Evolutionary conservation across 2,329 filamentous ascomycete species (phyloP).

Genomic region (Exutisphaerella laricina): DNA sequence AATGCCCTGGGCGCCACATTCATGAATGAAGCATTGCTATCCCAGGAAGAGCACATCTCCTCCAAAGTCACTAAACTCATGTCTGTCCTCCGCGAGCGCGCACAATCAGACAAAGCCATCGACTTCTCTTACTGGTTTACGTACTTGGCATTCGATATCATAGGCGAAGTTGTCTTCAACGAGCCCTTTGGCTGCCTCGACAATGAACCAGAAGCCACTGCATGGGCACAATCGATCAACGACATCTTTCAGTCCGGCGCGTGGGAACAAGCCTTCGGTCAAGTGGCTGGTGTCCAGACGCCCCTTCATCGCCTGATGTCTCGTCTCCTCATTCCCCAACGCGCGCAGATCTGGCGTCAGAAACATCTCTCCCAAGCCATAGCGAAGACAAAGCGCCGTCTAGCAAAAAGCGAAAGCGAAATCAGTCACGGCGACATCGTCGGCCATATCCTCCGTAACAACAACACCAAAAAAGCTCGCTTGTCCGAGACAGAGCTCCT

Average conservation of each 20-base stretch:
- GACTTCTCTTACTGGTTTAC: slow-evolving; percentile 5
- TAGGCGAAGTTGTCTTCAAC: slow-evolving; percentile 4
- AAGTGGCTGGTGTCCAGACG: slow-evolving; percentile 6
- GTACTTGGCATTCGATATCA: slow-evolving; percentile 4
- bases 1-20: slow-evolving; percentile 2
- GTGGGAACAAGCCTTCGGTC: slow-evolving; percentile 12
- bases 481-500: slow-evolving; percentile 1
- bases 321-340: slow-evolving; percentile 2
- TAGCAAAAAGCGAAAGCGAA: slow-evolving; percentile 4
- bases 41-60: background rate
- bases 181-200: slow-evolving; percentile 3
- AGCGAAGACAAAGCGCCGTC: slow-evolving; percentile 10
- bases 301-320: slow-evolving; percentile 3
- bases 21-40: slow-evolving; percentile 1
- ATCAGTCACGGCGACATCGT: no score
- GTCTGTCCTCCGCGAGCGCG: background rate
- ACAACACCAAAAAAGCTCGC: slow-evolving; percentile 4
- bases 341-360: slow-evolving; percentile 3
- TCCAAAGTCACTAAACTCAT: slow-evolving; percentile 1
- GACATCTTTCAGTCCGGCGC: slow-evolving; percentile 11
- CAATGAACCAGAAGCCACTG: slow-evolving; percentile 1
- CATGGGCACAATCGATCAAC: slow-evolving; percentile 9
- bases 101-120: slow-evolving; percentile 1
- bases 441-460: slow-evolving; percentile 2
- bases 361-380: slow-evolving; percentile 6